Conservation (phyloP, 129 eudicot species). For the Flaveria brownii region DNA sequence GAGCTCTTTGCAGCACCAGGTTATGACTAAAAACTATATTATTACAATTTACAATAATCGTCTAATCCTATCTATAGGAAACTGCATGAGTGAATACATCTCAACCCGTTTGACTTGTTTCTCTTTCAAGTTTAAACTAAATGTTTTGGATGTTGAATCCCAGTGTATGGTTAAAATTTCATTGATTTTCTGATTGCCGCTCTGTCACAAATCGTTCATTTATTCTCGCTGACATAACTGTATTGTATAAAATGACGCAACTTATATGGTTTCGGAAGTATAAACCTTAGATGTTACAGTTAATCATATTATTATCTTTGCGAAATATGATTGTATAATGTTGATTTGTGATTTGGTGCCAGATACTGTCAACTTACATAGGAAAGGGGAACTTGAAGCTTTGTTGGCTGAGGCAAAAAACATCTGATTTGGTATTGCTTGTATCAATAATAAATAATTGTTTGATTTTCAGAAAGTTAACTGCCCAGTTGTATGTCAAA, state of each 20-base stretch:
- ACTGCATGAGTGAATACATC: background rate
- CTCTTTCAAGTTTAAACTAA: background rate
- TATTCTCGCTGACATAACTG: too few species aligned
- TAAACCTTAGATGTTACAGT: background rate
- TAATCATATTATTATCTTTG: background rate
- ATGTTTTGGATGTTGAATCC: background rate
- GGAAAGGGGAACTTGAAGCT: conserved; percentile 79
- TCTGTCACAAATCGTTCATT: too few species aligned
- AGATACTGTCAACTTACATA: conserved; percentile 67
- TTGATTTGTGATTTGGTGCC: conserved; percentile 32
- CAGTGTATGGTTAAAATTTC: too few species aligned
- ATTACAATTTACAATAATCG: too few species aligned
- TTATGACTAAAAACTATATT: too few species aligned
- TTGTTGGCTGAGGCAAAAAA: conserved; percentile 61
- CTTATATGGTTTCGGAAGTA: background rate
- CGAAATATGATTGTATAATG: background rate
- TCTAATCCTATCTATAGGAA: background rate
- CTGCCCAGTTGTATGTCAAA: background rate
- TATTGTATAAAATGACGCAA: too few species aligned
- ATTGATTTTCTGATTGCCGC: too few species aligned
- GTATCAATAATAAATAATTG: too few species aligned
- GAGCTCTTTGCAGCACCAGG: too few species aligned
- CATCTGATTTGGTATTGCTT: background rate
- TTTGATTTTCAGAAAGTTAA: background rate
- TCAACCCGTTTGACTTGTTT: background rate